Conservation (phyloP, 768 basidiomycete species). For the Naematelia aurantialba region DNA sequence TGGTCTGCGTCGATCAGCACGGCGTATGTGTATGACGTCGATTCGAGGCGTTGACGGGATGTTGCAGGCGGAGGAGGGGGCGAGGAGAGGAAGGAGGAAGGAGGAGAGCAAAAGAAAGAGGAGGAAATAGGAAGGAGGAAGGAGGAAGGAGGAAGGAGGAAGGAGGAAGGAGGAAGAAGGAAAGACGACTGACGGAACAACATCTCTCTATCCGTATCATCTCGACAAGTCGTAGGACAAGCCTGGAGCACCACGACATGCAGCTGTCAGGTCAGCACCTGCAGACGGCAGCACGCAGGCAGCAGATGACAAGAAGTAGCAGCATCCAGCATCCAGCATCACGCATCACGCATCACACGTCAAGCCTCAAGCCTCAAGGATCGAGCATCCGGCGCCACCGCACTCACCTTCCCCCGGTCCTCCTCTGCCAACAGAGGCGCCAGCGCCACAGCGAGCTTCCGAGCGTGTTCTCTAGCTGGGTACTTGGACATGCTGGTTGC, state of each 20-base stretch:
- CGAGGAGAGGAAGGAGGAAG: too few relatives aligned
- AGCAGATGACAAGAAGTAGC: background rate
- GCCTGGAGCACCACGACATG: constrained; percentile 32
- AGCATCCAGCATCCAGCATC: background rate
- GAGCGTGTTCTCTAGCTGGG: constrained; percentile 37
- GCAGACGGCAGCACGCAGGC: background rate
- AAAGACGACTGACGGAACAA: constrained; percentile 57
- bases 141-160: background rate
- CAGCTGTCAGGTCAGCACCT: constrained; percentile 8
- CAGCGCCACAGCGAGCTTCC: constrained; percentile 59
- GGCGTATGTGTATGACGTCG: too few relatives aligned
- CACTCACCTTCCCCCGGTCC: constrained; percentile 58
- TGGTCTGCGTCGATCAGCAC: constrained; percentile 39
- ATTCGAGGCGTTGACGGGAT: too few relatives aligned
- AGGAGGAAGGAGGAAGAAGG: constrained; percentile 33
- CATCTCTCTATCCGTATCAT: constrained; percentile 79
- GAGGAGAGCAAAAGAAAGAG: too few relatives aligned
- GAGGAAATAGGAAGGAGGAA: background rate
- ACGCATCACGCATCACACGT: too few relatives aligned
- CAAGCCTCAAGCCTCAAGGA: too few relatives aligned
- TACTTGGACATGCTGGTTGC: constrained; percentile 18
- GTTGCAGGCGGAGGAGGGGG: too few relatives aligned
- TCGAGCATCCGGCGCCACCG: constrained; percentile 1
- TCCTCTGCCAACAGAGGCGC: constrained; percentile 55
- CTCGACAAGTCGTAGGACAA: constrained; percentile 23